phyloP scores from a whole-genome alignment of 176 grass and related monocot genomes.

The Oryza brachyantha region DNA sequence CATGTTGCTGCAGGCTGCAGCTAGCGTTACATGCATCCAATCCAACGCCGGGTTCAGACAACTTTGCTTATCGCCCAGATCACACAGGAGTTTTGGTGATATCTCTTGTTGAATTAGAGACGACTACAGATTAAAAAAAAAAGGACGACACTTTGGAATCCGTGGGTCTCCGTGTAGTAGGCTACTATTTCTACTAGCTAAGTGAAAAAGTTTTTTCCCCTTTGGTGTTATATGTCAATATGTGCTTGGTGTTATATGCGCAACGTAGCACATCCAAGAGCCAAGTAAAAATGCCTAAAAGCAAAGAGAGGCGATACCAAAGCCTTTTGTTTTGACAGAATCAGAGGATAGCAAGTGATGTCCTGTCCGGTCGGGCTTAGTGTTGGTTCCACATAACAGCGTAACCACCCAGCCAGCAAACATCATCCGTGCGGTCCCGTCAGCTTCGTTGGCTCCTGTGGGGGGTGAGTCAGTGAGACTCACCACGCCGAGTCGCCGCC shows the following conservation, averaged over 20 bases:
- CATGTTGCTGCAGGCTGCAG: not conserved
- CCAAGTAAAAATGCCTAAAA: conserved; percentile 9
- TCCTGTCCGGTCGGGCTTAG: conserved; percentile 42
- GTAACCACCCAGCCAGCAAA: not conserved
- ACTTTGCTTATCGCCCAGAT: not conserved
- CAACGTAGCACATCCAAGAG: not conserved
- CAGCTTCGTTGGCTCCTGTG: conserved; percentile 31
- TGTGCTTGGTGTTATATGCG: not conserved
- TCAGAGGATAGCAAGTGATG: conserved; percentile 33
- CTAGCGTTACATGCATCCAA: too few relatives aligned
- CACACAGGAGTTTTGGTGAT: not conserved
- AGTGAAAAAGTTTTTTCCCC: not conserved
- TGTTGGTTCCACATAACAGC: conserved; percentile 16
- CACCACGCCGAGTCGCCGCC: too few relatives aligned
- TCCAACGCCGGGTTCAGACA: not conserved
- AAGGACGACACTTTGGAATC: not conserved
- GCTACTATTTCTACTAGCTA: not conserved
- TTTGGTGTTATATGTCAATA: too few relatives aligned
- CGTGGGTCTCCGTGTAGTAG: not conserved
- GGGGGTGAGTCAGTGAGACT: too few relatives aligned
- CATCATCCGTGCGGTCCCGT: conserved; percentile 16
- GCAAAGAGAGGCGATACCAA: not conserved
- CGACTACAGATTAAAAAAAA: not conserved
- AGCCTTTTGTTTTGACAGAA: not conserved
- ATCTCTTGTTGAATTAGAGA: not conserved